Base-by-base conservation (phyloP, 192 early-diverging fungal genomes). In the Phlyctochytrium planicorne region DNA sequence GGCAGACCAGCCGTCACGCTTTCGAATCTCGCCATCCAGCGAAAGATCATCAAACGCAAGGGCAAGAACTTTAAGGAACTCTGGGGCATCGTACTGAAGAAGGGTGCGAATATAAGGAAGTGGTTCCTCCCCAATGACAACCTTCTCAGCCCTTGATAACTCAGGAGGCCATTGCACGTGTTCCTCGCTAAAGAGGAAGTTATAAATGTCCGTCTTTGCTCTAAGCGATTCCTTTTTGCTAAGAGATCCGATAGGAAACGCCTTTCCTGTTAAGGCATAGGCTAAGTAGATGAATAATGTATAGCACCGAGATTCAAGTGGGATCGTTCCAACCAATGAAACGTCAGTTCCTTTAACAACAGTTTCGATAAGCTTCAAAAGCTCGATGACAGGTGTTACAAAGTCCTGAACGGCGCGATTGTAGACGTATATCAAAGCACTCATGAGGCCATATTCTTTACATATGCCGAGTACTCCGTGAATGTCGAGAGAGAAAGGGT, bases 211-310 rank as follows among this genome's bases (percentile, higher is more conserved):
- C 0, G 59, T 50, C 29, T 68, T 74, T 3, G 78, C 82, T 25
- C 36, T 31, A 20, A 65, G 35, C 4, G 73, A 65, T 27, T 75
- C 72, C 2, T 62, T 59, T 3, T 35, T 30, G 0, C 64, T 60
- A 12, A 84, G 57, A 1, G 40, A 70, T 2, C 82, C 82, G n/a
- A 78, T 34, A 1, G 83, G 83, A 68, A 84, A 84, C 23, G 76
- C 69, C 36, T 82, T 84, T 17, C 83, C 83, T 3, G 75, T 75
- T 0, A 84, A 60, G 2, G 69, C 69, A 56, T 80, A 82, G 14
- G 80, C 75, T 3, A 84, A 57, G 47, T 84, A 84, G 4, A 84
- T 78, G 63, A 62, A 84, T 10, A 82, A 16, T 16, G 72, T 77
- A 52, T 84, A 84, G 31, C 55, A 57, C 24, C 63, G 12, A 10